Conservation (phyloP, 164 flowering plant species). For the Liquidambar formosana region DNA sequence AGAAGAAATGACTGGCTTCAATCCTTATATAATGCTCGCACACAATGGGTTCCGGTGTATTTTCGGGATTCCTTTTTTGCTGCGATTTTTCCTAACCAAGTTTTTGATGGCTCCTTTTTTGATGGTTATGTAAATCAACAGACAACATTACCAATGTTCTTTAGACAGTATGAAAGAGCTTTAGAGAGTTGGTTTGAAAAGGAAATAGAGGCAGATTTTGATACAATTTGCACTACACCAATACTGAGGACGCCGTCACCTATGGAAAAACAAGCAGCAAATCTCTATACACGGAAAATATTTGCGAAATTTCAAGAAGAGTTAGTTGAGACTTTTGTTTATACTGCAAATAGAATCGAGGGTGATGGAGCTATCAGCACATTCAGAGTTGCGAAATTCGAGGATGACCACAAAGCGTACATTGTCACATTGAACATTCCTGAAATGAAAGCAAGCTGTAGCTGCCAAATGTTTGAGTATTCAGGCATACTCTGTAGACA, state of each 20-base stretch:
- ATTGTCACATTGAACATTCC: conserved; percentile 54
- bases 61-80: conserved; percentile 64
- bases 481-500: conserved; percentile 86
- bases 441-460: conserved; percentile 72
- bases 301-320: conserved; percentile 85
- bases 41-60: conserved; percentile 61
- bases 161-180: conserved; percentile 75
- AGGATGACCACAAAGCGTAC: conserved; percentile 66
- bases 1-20: conserved; percentile 61
- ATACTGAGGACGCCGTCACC: conserved; percentile 79
- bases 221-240: conserved; percentile 68
- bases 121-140: conserved; percentile 74
- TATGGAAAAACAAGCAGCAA: conserved; percentile 89
- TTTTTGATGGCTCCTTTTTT: conserved; percentile 53
- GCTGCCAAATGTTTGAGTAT: conserved; percentile 88
- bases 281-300: conserved; percentile 61
- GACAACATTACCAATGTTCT: conserved; percentile 64
- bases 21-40: conserved; percentile 47
- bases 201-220: conserved; percentile 73
- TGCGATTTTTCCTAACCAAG: conserved; percentile 42
- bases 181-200: conserved; percentile 57
- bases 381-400: conserved; percentile 77
- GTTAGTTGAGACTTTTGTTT: conserved; percentile 75
- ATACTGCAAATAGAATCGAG: conserved; percentile 71
- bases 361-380: conserved; percentile 63